A percentile compares a stretch with the other conserved stretches of the same genome.
phyloP scores from a whole-genome alignment of 257 asterid species.

The Eustoma russellianum region DNA sequence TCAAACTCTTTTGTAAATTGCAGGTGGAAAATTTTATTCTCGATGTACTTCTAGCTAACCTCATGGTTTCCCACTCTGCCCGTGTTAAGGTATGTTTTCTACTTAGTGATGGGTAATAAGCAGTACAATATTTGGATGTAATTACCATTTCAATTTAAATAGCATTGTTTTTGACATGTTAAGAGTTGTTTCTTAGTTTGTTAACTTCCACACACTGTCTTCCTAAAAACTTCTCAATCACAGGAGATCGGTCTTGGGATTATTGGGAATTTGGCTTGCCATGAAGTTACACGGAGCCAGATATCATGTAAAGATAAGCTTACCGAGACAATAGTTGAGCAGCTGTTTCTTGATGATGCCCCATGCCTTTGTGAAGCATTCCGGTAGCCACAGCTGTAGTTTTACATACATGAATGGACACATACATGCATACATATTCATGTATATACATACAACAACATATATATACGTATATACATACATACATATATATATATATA shows the following conservation, averaged over 20 bases:
- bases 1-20: constrained; percentile 12
- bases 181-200: not conserved
- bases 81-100: constrained; percentile 54
- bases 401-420: not conserved
- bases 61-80: constrained; percentile 49
- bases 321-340: constrained; percentile 52
- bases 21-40: constrained; percentile 82
- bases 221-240: constrained; percentile 8
- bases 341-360: constrained; percentile 62
- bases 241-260: constrained; percentile 97
- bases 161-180: not conserved
- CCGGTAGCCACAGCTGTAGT: constrained; percentile 35
- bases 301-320: constrained; percentile 56
- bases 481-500: too few species aligned
- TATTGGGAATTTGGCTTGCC: constrained; percentile 90
- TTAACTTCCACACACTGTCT: not conserved
- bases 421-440: too few species aligned
- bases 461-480: too few species aligned
- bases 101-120: not conserved
- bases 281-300: constrained; percentile 44
- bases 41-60: constrained; percentile 81
- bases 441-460: too few species aligned
- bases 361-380: constrained; percentile 87
- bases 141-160: not conserved
- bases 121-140: not conserved